Base-by-base conservation (phyloP, 192 early-diverging fungal species). In the Kappamyces sp. region DNA sequence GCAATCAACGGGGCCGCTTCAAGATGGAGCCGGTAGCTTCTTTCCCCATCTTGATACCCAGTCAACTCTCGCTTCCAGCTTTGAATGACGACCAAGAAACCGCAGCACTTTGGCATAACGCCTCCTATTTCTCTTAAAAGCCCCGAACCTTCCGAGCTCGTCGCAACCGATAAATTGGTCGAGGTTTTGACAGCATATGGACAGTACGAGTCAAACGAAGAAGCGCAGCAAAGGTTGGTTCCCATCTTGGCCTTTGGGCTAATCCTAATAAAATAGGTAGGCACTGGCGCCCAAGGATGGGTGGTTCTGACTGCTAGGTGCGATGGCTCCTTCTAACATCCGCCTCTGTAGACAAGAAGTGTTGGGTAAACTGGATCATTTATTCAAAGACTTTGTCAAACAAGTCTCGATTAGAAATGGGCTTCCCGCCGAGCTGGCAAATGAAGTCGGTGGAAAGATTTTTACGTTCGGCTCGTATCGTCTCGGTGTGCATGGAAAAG, bases 391-490 rank as follows among this genome's bases (percentile, higher is more conserved):
- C 42, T 95, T 97, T 78, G 93, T 96, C 9, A 86, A 87, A 48
- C 49, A 66, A n/a, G 85, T 89, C 29, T 79, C 80, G 35, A 65
- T 90, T 32, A 86, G 84, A 48, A 77, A 83, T 49, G 81, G 79
- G n/a, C 67, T 88, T 43, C 79, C 91, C 8, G 96, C 94, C 66
- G 65, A 79, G 32, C 55, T 94, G 42, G 96, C 96, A 2, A 78
- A 72, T 47, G 87, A 93, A 47, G 88, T 85, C 15, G 92, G 92
- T 22, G 94, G 96, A 31, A 94, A 96, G 68, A 94, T 97, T 32
- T 99, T 92, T 60, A 94, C 96, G 1, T 99, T 93, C 72, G 96
- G 96, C 4, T 94, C 91, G 6, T 99, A 91, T 68, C 79, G 93
- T 39, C 75, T 97, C 30, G 96, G 96, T 11, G 96, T 95, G 5